A percentile compares a stretch with the other conserved stretches of the same genome.
Evolutionary conservation across 768 basidiomycete species (phyloP).

Genomic region (Psilocybe cubensis): DNA sequence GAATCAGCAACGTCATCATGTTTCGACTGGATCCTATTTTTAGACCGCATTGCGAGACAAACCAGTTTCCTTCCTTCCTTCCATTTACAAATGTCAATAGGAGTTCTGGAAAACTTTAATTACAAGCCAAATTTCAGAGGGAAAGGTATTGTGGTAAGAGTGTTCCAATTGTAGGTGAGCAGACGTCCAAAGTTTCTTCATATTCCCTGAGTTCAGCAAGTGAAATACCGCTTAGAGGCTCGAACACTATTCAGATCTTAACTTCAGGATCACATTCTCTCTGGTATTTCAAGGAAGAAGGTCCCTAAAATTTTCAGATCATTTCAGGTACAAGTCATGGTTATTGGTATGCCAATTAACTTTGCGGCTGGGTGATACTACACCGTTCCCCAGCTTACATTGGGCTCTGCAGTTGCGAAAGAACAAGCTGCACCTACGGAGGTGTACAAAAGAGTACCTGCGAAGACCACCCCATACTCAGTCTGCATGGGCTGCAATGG

Average conservation of each 20-base stretch:
- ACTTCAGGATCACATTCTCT: too few relatives aligned
- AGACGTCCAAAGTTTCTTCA: too few relatives aligned
- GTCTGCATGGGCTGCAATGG: constrained; percentile 17
- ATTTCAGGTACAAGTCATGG: background rate
- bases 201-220: too few relatives aligned
- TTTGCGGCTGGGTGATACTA: too few relatives aligned
- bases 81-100: background rate
- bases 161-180: too few relatives aligned
- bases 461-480: constrained; percentile 12
- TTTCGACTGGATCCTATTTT: background rate
- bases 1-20: background rate
- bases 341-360: background rate
- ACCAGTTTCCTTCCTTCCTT: background rate
- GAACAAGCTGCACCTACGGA: background rate
- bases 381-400: too few relatives aligned
- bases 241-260: too few relatives aligned
- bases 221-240: too few relatives aligned
- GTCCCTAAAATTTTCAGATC: too few relatives aligned
- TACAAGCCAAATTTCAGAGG: background rate
- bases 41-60: background rate
- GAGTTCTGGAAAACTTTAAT: background rate
- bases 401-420: constrained; percentile 4
- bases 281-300: too few relatives aligned
- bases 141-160: too few relatives aligned
- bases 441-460: constrained; percentile 5